Evolutionary conservation across 2,329 filamentous ascomycete genomes (phyloP).

Genomic region (Alternaria conjuncta): DNA sequence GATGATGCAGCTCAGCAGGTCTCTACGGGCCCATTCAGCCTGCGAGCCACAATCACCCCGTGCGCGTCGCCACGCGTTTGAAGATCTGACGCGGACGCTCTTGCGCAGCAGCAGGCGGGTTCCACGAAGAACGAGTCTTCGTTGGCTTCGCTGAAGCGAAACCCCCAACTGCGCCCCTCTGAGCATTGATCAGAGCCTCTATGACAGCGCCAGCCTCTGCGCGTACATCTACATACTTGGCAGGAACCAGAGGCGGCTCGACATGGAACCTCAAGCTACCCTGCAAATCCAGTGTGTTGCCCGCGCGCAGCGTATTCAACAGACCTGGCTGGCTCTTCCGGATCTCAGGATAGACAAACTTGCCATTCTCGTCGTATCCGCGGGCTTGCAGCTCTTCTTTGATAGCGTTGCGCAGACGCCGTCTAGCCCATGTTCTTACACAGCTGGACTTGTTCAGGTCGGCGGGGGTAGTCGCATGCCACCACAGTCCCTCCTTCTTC

Average conservation of each 20-base stretch:
- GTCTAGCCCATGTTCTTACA: conserved; percentile 40
- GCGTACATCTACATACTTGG: conserved; percentile 36
- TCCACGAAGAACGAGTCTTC: not conserved
- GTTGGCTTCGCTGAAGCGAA: not conserved
- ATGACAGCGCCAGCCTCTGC: conserved; percentile 26
- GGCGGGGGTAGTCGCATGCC: conserved; percentile 33
- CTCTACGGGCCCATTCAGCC: no score
- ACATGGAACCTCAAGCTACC: conserved; percentile 38
- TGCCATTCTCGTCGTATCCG: conserved; percentile 39
- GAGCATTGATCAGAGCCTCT: conserved; percentile 13
- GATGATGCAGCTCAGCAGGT: not conserved
- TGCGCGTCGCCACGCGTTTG: not conserved
- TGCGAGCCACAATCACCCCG: not conserved
- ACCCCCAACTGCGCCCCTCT: not conserved
- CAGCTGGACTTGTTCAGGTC: conserved; percentile 40
- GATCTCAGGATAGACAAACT: conserved; percentile 12
- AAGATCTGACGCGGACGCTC: not conserved
- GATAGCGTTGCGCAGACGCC: conserved; percentile 41
- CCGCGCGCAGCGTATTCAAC: conserved; percentile 3
- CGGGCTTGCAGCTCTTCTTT: conserved; percentile 33
- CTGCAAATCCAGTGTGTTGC: conserved; percentile 18
- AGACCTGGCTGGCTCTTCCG: conserved; percentile 3
- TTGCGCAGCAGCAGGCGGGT: not conserved
- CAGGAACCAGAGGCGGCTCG: conserved; percentile 27
- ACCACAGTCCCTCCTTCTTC: conserved; percentile 41